These are phyloP conservation scores for Trypanosoma caninum DNA, from an alignment of 208 protist species.

Conservation along the genomic window DNA sequence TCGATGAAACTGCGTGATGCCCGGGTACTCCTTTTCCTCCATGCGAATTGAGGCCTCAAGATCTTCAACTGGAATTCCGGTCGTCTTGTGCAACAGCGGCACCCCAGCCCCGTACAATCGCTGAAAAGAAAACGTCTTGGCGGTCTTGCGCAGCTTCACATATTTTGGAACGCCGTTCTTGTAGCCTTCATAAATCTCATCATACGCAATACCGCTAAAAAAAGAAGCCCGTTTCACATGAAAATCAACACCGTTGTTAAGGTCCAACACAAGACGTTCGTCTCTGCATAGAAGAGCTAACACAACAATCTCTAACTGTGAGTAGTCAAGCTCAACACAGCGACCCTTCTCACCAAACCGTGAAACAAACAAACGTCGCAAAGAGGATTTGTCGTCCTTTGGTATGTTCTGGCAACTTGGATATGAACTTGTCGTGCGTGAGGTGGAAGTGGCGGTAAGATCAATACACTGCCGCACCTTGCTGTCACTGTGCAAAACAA, in stretches of 20 bases:
- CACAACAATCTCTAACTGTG: constrained; percentile 87
- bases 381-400: constrained; percentile 80
- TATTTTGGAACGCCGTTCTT: constrained; percentile 54
- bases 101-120: constrained; percentile 85
- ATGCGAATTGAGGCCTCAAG: constrained; percentile 58
- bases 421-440: constrained; percentile 77
- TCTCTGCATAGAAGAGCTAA: constrained; percentile 77
- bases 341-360: constrained; percentile 77
- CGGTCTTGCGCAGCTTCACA: constrained; percentile 72
- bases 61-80: constrained; percentile 72
- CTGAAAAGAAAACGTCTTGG: constrained; percentile 90
- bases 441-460: constrained; percentile 76
- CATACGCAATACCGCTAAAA: constrained; percentile 78
- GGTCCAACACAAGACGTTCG: constrained; percentile 49
- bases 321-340: constrained; percentile 88
- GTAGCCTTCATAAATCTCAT: constrained; percentile 74
- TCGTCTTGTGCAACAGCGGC: constrained; percentile 80
- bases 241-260: constrained; percentile 82
- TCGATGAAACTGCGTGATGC: constrained; percentile 68
- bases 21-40: constrained; percentile 78
- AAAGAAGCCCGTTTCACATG: constrained; percentile 84
- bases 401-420: constrained; percentile 89
- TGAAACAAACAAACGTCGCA: constrained; percentile 75
- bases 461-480: constrained; percentile 78
- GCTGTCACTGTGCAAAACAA: constrained; percentile 60